Percentiles rank a stretch among this genome's conserved stretches.
Conservation (phyloP, 495 filamentous ascomycete genomes). For the Aspergillus taichungensis region DNA sequence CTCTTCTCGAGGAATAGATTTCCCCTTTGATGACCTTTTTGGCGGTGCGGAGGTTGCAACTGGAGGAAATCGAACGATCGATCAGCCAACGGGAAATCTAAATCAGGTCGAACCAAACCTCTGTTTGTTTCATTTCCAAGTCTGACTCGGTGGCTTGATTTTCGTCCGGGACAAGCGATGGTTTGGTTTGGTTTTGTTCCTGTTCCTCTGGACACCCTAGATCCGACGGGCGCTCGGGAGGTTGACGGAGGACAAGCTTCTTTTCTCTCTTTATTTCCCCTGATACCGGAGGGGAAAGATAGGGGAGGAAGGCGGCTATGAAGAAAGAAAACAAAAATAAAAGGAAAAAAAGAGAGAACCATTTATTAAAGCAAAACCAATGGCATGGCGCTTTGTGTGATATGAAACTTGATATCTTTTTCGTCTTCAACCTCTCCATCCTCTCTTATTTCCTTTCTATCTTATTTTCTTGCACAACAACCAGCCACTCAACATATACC, state of each 20-base stretch:
- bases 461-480: slow-evolving; percentile 1
- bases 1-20: slow-evolving; percentile 62
- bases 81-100: slow-evolving; percentile 13
- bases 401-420: slow-evolving; percentile 13
- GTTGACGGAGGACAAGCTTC: slow-evolving; percentile 8
- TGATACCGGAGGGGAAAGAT: slow-evolving; percentile 6
- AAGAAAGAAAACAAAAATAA: slow-evolving; percentile 8
- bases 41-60: slow-evolving; percentile 39
- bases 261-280: slow-evolving; percentile 8
- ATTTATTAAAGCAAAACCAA: slow-evolving; percentile 17
- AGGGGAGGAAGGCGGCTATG: slow-evolving; percentile 1
- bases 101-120: slow-evolving; percentile 6
- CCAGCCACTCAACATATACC: neutral
- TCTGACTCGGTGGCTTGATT: slow-evolving; percentile 14
- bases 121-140: slow-evolving; percentile 11
- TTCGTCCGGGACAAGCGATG: slow-evolving; percentile 17
- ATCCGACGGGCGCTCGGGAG: slow-evolving; percentile 8
- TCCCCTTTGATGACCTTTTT: slow-evolving; percentile 28
- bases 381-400: slow-evolving; percentile 26
- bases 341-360: slow-evolving; percentile 13
- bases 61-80: slow-evolving; percentile 13
- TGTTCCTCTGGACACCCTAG: slow-evolving; percentile 10
- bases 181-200: slow-evolving; percentile 4
- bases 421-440: slow-evolving; percentile 16
- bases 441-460: slow-evolving; percentile 10